Evolutionary conservation across 2,329 filamentous ascomycete species (phyloP), one percentile per base, ranked within the genome.

Genomic region (Xylariaceae sp.): DNA sequence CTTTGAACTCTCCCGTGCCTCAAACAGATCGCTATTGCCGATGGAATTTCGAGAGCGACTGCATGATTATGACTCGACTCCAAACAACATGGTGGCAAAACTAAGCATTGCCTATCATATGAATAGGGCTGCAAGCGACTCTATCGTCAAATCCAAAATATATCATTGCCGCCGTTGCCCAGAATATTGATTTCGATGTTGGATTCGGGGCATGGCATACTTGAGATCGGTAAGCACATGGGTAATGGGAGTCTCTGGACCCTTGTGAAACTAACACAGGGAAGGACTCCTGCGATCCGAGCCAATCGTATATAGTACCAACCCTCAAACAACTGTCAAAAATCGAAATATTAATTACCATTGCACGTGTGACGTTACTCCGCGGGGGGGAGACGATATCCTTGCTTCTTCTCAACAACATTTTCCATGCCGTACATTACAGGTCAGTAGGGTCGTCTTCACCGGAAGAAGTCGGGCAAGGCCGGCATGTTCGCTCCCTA

Each of bases 331-430:
- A 41, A 41, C 11, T 41, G 37, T 41, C 37, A 41, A 41, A 7
- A 41, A 9, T 41, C 45, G 3, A 48, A 6, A 17, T 48, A 10
- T 7, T 10, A 18, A 18, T 54, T 15, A 10, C 10, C 35, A 15
- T 18, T 44, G 17, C 44, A 47, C 59, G 59, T 61, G 56, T 44
- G 59, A 54, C 17, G 56, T 56, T 17, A 30, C 30, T 13, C 6
- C 53, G 18, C 41, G 13, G 13, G n/a, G 37, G 11, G 13, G 6
- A 45, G 11, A 11, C 41, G 4, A 15, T 34, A 13, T 41, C 37
- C 11, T 13, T 48, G n/a, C 51, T 47, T n/a, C 4, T 59, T 15
- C 23, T 51, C 23, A 7, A 13, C 15, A 45, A 35, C 45, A 51
- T 34, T 10, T 59, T 35, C 3, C 45, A 6, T 34, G 13, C 10